Evolutionary conservation across 306 rosid species (phyloP), one percentile per base, ranked within the genome.

Genomic region (Morella rubra): DNA sequence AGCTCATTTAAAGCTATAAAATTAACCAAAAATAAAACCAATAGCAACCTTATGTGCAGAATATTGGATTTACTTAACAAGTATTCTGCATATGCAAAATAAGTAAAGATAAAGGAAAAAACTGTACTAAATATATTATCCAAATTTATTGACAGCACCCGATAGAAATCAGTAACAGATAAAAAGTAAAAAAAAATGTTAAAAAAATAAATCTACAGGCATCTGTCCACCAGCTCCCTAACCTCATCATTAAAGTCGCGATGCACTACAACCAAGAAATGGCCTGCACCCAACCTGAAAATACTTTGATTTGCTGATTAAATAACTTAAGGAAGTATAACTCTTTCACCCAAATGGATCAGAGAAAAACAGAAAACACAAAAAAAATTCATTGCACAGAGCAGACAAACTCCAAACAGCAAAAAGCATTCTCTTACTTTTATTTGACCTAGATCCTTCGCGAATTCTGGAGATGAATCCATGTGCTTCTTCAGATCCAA

Each of bases 401-500:
- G 4, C 13, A 27, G 27, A 58, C 51, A 71, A 13, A 70, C 65
- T 12, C 44, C 52, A 54, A 77, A 67, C 5, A 11, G 56, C 74
- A 74, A 73, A 81, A 44, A 51, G 40, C 62, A 32, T 71, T 18
- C 62, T 56, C 89, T 67, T 83, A 90, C 99, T 84, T 95, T 95
- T 73, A 92, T 86, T 89, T 92, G 99, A 56, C 89, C 92, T 2
- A 83, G 93, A 76, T 95, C 97, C 83, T 88, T 90, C 67, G 90
- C 82, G 58, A 95, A 95, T 42, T 92, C 99, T 14, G 97, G 99
- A 81, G 96, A 84, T 71, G 97, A 92, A 83, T 95, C 99, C 99
- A 92, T 95, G 80, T 95, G 97, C 82, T 95, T 92, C 97, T 95
- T 92, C 79, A 95, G 86, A 88, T 95, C 97, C 83, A 95, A 87